Evolutionary conservation across 2,329 filamentous ascomycete genomes (phyloP), one percentile per base, ranked within the genome.

Genomic region (Phyllosticta citriasiana): DNA sequence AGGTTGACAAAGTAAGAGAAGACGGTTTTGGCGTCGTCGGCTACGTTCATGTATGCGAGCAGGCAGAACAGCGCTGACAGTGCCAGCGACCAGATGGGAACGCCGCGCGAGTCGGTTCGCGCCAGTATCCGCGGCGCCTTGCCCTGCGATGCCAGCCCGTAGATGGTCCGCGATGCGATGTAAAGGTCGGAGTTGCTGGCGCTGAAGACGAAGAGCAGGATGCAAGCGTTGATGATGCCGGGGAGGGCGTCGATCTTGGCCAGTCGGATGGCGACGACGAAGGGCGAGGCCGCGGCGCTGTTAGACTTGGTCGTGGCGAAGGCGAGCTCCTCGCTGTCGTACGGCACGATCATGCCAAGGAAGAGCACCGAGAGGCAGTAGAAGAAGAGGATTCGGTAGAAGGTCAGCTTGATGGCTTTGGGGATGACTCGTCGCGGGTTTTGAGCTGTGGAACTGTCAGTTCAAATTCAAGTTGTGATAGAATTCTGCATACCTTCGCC

Each of bases 321-420:
- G 24, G 77, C 73, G 4, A 47, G 40, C 40, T 47, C 40, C 0
- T 65, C 0, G 50, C 82, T 83, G 78, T 92, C 76, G 78, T 88
- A 92, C 1, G 88, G 87, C 3, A 93, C 86, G 57, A 88, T 80
- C 81, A 90, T 89, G 69, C 88, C 88, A 60, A 93, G 78, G 57
- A 92, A 80, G 58, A 93, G 80, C 40, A 91, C 87, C 24, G 83
- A 86, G 62, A 90, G 73, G 67, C 85, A 80, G 78, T 93, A 93
- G 79, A 93, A 93, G 77, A 92, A 78, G 66, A 90, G 75, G 71
- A 93, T 92, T 62, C 89, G 88, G 78, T 84, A 92, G 74, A 92
- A 92, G 66, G 88, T 91, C 57, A 91, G 80, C 71, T 85, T 88
- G 78, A 91, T 91, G 59, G 88, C 88, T 63, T 85, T 84, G 6